These are phyloP conservation scores for Hygrophila difformis DNA, from an alignment of 257 asterid species.

Conservation along the genomic window DNA sequence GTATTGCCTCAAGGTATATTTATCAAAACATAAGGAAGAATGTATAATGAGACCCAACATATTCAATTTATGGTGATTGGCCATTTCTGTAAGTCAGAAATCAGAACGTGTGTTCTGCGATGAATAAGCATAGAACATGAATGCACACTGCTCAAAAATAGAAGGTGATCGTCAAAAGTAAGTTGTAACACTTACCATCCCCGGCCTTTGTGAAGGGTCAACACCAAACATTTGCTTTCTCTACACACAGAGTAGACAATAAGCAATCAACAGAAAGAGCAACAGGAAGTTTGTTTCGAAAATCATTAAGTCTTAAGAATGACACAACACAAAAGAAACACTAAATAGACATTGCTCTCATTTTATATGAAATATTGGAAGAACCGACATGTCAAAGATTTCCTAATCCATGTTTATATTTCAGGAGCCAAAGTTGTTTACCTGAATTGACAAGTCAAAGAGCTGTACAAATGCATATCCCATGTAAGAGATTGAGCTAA, in stretches of 20 bases:
- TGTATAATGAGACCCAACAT: not conserved
- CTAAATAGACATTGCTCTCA: not conserved
- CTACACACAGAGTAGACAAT: slow-evolving; percentile 25
- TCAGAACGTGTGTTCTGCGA: too few species aligned
- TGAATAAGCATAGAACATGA: too few species aligned
- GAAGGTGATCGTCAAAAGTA: not conserved
- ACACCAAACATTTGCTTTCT: slow-evolving; percentile 19
- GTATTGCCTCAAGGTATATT: not conserved
- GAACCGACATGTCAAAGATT: not conserved
- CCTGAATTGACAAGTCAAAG: slow-evolving; percentile 61
- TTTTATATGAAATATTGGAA: too few species aligned
- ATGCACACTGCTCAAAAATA: too few species aligned
- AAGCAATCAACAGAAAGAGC: too few species aligned
- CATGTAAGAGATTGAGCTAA: slow-evolving; percentile 75
- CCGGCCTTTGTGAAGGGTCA: slow-evolving; percentile 45
- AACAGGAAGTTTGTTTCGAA: too few species aligned
- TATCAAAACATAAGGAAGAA: not conserved
- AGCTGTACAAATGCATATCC: slow-evolving; percentile 51
- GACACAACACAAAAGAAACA: not conserved
- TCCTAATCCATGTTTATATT: not conserved
- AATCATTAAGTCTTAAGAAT: too few species aligned
- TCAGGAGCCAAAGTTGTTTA: slow-evolving; percentile 13
- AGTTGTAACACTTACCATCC: slow-evolving; percentile 41
- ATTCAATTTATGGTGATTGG: not conserved
- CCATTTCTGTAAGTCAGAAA: not conserved